Conservation (phyloP, 139 green algal species). For the Coelastrella sp. region DNA sequence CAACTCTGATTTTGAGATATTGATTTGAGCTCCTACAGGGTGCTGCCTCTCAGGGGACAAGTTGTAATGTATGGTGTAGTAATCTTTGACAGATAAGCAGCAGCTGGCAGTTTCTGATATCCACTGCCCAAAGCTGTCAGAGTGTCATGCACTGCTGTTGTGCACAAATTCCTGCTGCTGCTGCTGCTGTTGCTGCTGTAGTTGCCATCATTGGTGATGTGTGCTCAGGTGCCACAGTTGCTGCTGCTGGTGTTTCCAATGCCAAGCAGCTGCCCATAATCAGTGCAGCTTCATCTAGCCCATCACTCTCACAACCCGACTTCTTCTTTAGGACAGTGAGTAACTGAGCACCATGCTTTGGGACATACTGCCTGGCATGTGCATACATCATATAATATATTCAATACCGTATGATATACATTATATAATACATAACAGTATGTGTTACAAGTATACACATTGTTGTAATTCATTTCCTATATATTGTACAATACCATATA, state of each 20-base stretch:
- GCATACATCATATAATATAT: not conserved
- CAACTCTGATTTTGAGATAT: not conserved
- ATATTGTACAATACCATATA: not conserved
- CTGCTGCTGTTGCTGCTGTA: not conserved
- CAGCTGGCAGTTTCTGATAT: too few species aligned
- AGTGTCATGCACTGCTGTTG: not conserved
- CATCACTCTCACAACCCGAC: not conserved
- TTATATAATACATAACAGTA: not conserved
- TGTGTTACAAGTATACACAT: not conserved
- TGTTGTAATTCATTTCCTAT: not conserved
- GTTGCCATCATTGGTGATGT: not conserved
- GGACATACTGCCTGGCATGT: not conserved
- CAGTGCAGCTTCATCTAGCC: not conserved
- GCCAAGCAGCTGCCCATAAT: conserved; percentile 7
- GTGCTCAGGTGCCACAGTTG: not conserved
- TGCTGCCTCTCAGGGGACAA: too few species aligned
- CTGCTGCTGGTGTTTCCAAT: not conserved
- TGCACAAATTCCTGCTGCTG: not conserved
- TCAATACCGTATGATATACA: not conserved
- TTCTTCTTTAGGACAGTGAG: conserved; percentile 26
- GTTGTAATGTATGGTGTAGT: too few species aligned
- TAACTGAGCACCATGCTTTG: not conserved
- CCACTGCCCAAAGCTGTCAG: not conserved
- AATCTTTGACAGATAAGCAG: too few species aligned
- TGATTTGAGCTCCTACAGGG: too few species aligned